These are phyloP conservation scores for Fusarium guadeloupense DNA, from an alignment of 2,329 filamentous ascomycete species.

Conservation along the genomic window DNA sequence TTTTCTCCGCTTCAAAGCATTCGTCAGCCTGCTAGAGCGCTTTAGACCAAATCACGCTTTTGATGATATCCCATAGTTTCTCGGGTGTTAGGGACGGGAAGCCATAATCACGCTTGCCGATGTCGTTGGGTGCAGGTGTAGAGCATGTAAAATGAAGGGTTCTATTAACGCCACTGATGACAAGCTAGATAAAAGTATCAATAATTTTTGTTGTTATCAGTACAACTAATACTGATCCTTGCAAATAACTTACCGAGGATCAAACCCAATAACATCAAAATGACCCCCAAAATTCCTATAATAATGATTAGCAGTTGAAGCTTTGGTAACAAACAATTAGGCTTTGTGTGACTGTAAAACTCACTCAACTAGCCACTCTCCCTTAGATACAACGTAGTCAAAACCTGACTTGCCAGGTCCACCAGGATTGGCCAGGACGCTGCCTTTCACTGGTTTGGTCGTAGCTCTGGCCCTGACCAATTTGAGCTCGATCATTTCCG, in stretches of 20 bases:
- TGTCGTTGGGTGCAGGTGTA: too few species aligned
- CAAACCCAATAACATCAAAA: constrained; percentile 19
- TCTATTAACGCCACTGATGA: neutral
- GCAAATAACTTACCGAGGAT: constrained; percentile 1
- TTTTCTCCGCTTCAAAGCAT: constrained; percentile 39
- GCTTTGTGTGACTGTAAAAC: too few species aligned
- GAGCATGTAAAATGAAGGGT: constrained; percentile 9
- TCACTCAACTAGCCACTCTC: too few species aligned
- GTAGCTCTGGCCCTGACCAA: constrained; percentile 47
- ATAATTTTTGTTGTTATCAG: too few species aligned
- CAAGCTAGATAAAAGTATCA: neutral
- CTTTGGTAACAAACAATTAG: too few species aligned
- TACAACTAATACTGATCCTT: too few species aligned
- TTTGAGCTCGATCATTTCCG: constrained; percentile 45
- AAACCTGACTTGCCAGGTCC: too few species aligned
- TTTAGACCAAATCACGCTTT: neutral
- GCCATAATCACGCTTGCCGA: too few species aligned
- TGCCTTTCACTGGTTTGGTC: constrained; percentile 46
- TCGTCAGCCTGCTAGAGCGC: neutral
- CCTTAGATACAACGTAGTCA: too few species aligned
- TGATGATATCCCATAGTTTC: neutral
- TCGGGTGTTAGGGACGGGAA: too few species aligned
- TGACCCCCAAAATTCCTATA: constrained; percentile 24
- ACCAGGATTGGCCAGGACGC: constrained; percentile 53
- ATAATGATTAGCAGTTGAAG: neutral